Percentiles rank a stretch among this genome's conserved stretches.
These are phyloP conservation scores for Aspergillus ibericus DNA, from an alignment of 2,329 filamentous ascomycete genomes.

Conservation along the genomic window DNA sequence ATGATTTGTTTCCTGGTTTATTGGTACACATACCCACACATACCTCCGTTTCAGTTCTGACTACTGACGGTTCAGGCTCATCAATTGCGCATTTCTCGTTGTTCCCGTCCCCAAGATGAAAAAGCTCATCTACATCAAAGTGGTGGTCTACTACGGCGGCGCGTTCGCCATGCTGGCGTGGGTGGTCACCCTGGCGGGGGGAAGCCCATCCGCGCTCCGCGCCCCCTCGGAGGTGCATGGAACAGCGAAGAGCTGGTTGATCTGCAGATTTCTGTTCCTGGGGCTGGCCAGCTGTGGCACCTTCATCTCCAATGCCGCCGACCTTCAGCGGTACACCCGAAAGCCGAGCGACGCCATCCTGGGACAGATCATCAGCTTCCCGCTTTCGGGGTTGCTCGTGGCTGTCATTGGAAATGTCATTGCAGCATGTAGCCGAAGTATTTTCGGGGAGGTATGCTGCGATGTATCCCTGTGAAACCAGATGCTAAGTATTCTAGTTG, in stretches of 20 bases:
- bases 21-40: no score
- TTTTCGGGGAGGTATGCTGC: slow-evolving; percentile 30
- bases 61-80: slow-evolving; percentile 19
- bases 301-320: slow-evolving; percentile 41
- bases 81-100: slow-evolving; percentile 42
- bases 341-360: slow-evolving; percentile 44
- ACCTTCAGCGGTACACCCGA: slow-evolving; percentile 47
- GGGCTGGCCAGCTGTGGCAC: slow-evolving; percentile 25
- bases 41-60: neutral
- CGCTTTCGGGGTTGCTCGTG: slow-evolving; percentile 41
- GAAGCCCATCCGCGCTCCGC: slow-evolving; percentile 23
- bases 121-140: slow-evolving; percentile 36
- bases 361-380: slow-evolving; percentile 46
- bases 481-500: slow-evolving; percentile 16
- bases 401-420: slow-evolving; percentile 44
- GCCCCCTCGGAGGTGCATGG: slow-evolving; percentile 34
- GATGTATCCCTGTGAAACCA: neutral
- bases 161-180: slow-evolving; percentile 44
- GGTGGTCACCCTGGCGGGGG: slow-evolving; percentile 37
- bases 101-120: slow-evolving; percentile 43
- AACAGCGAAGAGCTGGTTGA: slow-evolving; percentile 37
- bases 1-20: slow-evolving; percentile 48
- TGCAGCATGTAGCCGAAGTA: slow-evolving; percentile 29
- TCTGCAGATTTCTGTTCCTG: slow-evolving; percentile 41
- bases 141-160: slow-evolving; percentile 40